Percentiles rank a stretch among this genome's conserved stretches.
Evolutionary conservation across 2,329 filamentous ascomycete genomes (phyloP).

Genomic region (Penicillium glabrum): DNA sequence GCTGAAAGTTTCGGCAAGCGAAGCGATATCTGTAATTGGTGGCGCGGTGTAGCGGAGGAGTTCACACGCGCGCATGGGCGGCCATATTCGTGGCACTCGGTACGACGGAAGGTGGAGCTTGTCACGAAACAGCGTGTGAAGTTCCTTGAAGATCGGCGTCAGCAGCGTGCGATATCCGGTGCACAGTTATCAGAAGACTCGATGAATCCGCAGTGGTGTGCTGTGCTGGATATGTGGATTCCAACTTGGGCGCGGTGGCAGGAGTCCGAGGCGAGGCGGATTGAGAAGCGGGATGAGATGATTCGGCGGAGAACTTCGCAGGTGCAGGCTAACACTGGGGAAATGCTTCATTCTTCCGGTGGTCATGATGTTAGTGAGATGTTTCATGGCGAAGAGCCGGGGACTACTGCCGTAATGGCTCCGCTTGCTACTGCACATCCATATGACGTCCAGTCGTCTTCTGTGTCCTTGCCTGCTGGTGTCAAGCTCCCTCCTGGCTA

Average conservation of each 20-base stretch:
- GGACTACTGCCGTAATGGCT: neutral
- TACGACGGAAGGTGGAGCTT: conserved; percentile 42
- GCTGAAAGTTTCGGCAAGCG: conserved; percentile 39
- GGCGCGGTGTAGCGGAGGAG: conserved; percentile 39
- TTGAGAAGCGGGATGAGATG: conserved; percentile 37
- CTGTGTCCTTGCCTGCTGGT: conserved; percentile 2
- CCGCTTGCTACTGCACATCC: neutral
- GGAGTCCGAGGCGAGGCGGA: conserved; percentile 36
- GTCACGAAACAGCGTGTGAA: conserved; percentile 44
- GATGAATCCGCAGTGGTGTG: conserved; percentile 40
- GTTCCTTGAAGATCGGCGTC: conserved; percentile 31
- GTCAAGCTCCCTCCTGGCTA: conserved; percentile 37
- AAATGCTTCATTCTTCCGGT: neutral
- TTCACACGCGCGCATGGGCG: conserved; percentile 39
- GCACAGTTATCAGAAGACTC: conserved; percentile 21
- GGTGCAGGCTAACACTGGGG: neutral
- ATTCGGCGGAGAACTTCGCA: conserved; percentile 10
- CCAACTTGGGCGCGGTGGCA: conserved; percentile 43
- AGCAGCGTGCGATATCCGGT: conserved; percentile 11
- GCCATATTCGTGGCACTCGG: conserved; percentile 45
- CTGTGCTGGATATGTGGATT: conserved; percentile 41
- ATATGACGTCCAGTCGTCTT: conserved; percentile 7
- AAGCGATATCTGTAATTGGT: conserved; percentile 45
- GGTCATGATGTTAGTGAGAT: neutral
- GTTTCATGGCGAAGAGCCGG: neutral